These are phyloP conservation scores for Podosphaera fusca DNA, from an alignment of 2,329 filamentous ascomycete genomes.

Conservation along the genomic window DNA sequence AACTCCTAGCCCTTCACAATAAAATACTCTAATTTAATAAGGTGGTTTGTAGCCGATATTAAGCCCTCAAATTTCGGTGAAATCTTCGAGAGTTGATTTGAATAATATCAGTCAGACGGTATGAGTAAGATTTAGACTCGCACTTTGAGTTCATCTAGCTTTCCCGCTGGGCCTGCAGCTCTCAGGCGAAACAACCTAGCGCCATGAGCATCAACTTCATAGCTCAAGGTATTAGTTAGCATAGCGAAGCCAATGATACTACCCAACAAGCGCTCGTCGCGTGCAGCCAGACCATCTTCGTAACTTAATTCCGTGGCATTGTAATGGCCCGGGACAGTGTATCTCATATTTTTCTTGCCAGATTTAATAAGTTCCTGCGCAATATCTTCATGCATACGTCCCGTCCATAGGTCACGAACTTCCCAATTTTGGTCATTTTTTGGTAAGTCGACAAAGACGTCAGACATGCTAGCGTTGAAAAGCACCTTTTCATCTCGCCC, in stretches of 20 bases:
- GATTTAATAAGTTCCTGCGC: constrained; percentile 22
- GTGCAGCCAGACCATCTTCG: constrained; percentile 21
- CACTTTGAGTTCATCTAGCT: constrained; percentile 21
- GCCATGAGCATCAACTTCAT: constrained; percentile 22
- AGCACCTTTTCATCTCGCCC: constrained; percentile 19
- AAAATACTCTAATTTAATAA: too few species aligned
- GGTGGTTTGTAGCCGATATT: too few species aligned
- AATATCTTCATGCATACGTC: constrained; percentile 25
- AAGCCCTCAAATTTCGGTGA: too few species aligned
- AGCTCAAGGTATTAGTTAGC: constrained; percentile 21
- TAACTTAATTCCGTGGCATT: constrained; percentile 27
- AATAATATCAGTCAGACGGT: background rate
- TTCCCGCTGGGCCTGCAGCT: constrained; percentile 14
- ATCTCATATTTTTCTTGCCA: constrained; percentile 15
- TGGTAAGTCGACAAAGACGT: constrained; percentile 27
- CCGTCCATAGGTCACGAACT: constrained; percentile 30
- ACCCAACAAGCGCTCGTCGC: constrained; percentile 23
- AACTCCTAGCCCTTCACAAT: too few species aligned
- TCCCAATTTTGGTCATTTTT: constrained; percentile 25
- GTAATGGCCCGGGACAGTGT: constrained; percentile 16
- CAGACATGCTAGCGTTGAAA: constrained; percentile 27
- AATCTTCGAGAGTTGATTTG: too few species aligned
- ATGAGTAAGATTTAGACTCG: background rate
- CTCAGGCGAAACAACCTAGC: constrained; percentile 27
- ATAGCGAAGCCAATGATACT: constrained; percentile 21